Evolutionary conservation across 208 protist genomes (phyloP), one percentile per base, ranked within the genome.

Genomic region (Leishmania arabica): DNA sequence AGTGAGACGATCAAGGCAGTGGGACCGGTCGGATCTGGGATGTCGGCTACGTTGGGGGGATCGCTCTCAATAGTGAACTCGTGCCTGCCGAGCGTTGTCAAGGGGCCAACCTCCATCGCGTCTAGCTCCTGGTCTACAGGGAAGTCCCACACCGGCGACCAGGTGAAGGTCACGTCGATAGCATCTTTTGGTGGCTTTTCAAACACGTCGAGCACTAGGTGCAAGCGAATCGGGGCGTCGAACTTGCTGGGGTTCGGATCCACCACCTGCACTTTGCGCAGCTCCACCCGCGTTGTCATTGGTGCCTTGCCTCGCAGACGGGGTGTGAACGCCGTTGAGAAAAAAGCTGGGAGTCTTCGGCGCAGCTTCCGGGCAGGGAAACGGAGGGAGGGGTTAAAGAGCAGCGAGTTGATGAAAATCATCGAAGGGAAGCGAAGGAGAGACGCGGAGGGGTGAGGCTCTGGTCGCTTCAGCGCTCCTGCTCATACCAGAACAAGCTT

Each of bases 61-160:
- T 96, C 93, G 60, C 90, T 90, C 56, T 95, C 84, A 2, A 96
- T 72, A 0, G 82, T 84, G 42, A 96, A 89, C 81, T 95, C 90
- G 70, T 95, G 93, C 65, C 86, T 88, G 15, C 93, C 93, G 5
- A 93, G 77, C 8, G 86, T 90, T 0, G 79, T 71, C 6, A 96
- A 78, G 4, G 93, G 93, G 1, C 93, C 93, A 34, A 96, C 93
- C 78, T 95, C 93, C 58, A 96, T 86, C 80, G 94, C 91, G 60
- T 96, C 93, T 17, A 96, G 82, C 74, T 89, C 85, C 84, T 96
- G 93, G 58, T 96, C 93, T 1, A 96, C 91, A 13, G 86, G 72
- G 70, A 93, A 93, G 81, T 96, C 93, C 91, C 93, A 96, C n/a
- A 96, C 89, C 2, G 93, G 93, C 0, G 90, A 91, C 91, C 91